phyloP scores from a whole-genome alignment of 2,329 filamentous ascomycete genomes.

The Fusarium subtropicale region DNA sequence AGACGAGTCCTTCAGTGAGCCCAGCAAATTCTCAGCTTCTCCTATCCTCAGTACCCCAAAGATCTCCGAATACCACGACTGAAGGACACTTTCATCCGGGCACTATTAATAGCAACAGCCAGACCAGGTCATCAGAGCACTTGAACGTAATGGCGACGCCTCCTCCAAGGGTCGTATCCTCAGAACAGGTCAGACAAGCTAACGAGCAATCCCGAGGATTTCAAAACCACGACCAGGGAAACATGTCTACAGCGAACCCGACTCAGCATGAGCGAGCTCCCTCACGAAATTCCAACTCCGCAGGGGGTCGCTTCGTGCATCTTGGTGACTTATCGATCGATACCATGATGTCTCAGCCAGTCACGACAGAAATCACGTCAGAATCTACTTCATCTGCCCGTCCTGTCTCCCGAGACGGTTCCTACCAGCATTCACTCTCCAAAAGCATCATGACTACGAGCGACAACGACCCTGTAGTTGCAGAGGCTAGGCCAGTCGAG shows the following conservation, averaged over 20 bases:
- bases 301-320: constrained; percentile 36
- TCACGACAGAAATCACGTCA: constrained; percentile 4
- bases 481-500: constrained; percentile 25
- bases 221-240: constrained; percentile 17
- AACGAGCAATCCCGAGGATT: constrained; percentile 37
- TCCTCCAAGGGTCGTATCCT: constrained; percentile 35
- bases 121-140: constrained; percentile 37
- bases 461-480: constrained; percentile 32
- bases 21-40: constrained; percentile 23
- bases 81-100: constrained; percentile 7
- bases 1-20: constrained; percentile 34
- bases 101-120: constrained; percentile 28
- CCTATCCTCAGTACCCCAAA: constrained; percentile 13
- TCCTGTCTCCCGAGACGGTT: constrained; percentile 19
- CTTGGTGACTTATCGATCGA: constrained; percentile 44
- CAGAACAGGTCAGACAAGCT: constrained; percentile 40
- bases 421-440: constrained; percentile 29
- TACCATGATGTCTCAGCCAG: constrained; percentile 44
- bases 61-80: constrained; percentile 4
- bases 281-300: constrained; percentile 46
- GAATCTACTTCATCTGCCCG: constrained; percentile 17
- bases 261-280: constrained; percentile 29
- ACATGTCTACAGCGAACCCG: not conserved
- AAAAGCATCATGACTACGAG: constrained; percentile 39
- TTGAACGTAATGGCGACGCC: constrained; percentile 42